Conservation (phyloP, 2,329 filamentous ascomycete species). For the Paraconiothyrium sp. region DNA sequence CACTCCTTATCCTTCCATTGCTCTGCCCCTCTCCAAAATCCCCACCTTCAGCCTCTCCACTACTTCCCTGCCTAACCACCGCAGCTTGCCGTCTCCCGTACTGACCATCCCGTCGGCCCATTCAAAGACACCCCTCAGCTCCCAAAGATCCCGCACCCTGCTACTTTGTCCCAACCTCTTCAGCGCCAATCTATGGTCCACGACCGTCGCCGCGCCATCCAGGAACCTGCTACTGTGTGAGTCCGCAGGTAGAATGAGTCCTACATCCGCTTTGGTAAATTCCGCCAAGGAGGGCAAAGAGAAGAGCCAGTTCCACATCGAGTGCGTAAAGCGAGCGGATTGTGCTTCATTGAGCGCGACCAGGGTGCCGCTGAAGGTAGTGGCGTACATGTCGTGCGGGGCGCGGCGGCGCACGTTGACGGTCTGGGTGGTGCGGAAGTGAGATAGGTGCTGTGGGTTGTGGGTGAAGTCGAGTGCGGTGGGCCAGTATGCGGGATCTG, state of each 20-base stretch:
- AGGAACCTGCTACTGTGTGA: slow-evolving; percentile 57
- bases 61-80: slow-evolving; percentile 66
- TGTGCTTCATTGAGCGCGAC: slow-evolving; percentile 74
- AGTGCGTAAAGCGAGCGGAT: slow-evolving; percentile 42
- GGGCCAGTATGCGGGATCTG: slow-evolving; percentile 79
- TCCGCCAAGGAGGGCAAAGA: slow-evolving; percentile 63
- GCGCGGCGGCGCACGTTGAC: slow-evolving; percentile 77
- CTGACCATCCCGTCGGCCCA: slow-evolving; percentile 65
- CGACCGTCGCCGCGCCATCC: slow-evolving; percentile 66
- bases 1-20: slow-evolving; percentile 5
- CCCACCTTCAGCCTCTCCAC: slow-evolving; percentile 47
- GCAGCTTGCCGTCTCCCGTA: slow-evolving; percentile 50
- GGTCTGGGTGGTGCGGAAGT: slow-evolving; percentile 75
- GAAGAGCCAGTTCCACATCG: slow-evolving; percentile 79
- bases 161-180: slow-evolving; percentile 58
- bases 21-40: slow-evolving; percentile 23
- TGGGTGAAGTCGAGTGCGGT: slow-evolving; percentile 77
- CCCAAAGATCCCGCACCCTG: slow-evolving; percentile 59
- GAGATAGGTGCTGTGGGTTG: slow-evolving; percentile 68
- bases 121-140: slow-evolving; percentile 70
- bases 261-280: slow-evolving; percentile 67
- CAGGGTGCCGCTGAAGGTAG: slow-evolving; percentile 77
- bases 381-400: slow-evolving; percentile 65
- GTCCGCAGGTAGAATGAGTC: slow-evolving; percentile 53
- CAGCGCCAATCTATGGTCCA: slow-evolving; percentile 78